Evolutionary conservation across 306 rosid genomes (phyloP).

Genomic region (Lablab purpureus): DNA sequence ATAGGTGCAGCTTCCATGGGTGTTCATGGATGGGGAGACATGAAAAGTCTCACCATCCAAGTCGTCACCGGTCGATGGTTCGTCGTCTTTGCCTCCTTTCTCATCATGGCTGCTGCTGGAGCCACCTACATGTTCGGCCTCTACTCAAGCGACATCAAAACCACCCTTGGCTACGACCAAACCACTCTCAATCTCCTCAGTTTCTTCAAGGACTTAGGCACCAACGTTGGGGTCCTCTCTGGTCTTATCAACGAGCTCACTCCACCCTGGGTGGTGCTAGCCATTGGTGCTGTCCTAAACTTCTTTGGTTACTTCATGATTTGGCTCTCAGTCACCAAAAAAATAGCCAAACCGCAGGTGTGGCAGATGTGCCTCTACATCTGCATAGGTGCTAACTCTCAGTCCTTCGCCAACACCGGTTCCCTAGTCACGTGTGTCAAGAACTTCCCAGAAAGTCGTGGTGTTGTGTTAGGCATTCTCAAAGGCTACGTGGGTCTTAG

Average conservation of each 20-base stretch:
- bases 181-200: constrained; percentile 75
- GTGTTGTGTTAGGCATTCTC: constrained; percentile 68
- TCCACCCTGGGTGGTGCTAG: constrained; percentile 70
- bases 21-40: constrained; percentile 44
- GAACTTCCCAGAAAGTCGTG: constrained; percentile 73
- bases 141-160: constrained; percentile 71
- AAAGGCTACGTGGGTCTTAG: constrained; percentile 78
- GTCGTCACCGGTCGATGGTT: constrained; percentile 79
- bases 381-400: constrained; percentile 73
- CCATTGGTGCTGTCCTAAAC: constrained; percentile 64
- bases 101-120: constrained; percentile 83
- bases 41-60: constrained; percentile 52
- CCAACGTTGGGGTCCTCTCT: constrained; percentile 73
- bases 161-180: constrained; percentile 76
- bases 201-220: constrained; percentile 87
- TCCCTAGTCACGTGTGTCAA: constrained; percentile 76
- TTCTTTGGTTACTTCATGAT: constrained; percentile 85
- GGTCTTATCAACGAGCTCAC: constrained; percentile 82
- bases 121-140: constrained; percentile 85
- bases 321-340: constrained; percentile 64
- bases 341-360: constrained; percentile 53
- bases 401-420: constrained; percentile 75
- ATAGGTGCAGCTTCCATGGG: constrained; percentile 20
- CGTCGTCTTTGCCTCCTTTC: constrained; percentile 69
- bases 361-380: constrained; percentile 85